Conservation (phyloP, 169 alveolate genomes). For the Cystoisospora suis region DNA sequence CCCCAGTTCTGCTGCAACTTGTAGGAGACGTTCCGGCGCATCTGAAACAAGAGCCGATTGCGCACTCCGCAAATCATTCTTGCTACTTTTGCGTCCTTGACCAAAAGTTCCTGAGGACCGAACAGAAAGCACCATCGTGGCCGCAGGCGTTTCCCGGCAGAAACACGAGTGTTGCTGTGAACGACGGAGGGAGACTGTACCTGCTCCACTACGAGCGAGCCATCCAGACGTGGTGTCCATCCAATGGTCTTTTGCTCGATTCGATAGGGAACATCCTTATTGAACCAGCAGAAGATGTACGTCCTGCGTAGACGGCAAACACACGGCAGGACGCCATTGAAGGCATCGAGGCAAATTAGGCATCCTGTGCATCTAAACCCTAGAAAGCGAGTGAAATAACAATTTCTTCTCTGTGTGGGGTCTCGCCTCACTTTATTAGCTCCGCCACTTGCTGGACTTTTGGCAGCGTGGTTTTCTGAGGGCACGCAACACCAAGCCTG, state of each 20-base stretch:
- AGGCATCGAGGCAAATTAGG: no score
- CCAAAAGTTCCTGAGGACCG: conserved; percentile 53
- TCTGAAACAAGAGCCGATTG: conserved; percentile 61
- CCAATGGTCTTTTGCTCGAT: conserved; percentile 66
- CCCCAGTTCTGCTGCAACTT: conserved; percentile 67
- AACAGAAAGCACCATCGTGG: neutral
- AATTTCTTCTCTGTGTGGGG: neutral
- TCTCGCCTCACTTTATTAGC: conserved; percentile 51
- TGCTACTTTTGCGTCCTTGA: conserved; percentile 64
- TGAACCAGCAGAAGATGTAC: conserved; percentile 68
- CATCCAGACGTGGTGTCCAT: conserved; percentile 65
- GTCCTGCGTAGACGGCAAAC: conserved; percentile 47
- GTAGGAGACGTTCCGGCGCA: conserved; percentile 60
- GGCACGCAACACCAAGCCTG: no score
- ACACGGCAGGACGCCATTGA: no score
- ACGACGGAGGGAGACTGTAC: conserved; percentile 34
- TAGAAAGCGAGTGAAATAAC: neutral
- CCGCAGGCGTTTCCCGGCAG: neutral
- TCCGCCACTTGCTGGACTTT: conserved; percentile 65
- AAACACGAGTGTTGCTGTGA: no score
- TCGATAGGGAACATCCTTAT: conserved; percentile 69
- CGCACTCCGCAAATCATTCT: conserved; percentile 68
- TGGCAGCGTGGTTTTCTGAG: conserved; percentile 69
- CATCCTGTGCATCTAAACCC: no score
- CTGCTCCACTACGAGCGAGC: conserved; percentile 63